These are phyloP conservation scores for Galerina marginata DNA, from an alignment of 768 basidiomycete genomes.

Conservation along the genomic window DNA sequence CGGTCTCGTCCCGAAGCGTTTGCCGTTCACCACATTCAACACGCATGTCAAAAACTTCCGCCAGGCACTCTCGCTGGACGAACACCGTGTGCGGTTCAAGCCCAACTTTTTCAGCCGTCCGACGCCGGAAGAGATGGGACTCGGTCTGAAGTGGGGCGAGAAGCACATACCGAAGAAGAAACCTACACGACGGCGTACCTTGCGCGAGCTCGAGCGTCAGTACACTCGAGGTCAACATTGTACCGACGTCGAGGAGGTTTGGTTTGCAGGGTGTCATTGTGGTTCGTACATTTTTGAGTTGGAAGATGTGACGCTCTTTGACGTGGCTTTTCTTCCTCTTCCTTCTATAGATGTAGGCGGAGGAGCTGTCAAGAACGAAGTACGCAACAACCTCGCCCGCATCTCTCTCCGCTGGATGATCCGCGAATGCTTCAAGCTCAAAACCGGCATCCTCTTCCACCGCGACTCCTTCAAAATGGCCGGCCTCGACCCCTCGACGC, in stretches of 20 bases:
- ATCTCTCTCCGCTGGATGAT: slow-evolving; percentile 83
- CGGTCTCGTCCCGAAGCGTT: slow-evolving; percentile 64
- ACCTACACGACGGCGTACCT: slow-evolving; percentile 31
- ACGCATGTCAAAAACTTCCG: slow-evolving; percentile 67
- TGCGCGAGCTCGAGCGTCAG: slow-evolving; percentile 46
- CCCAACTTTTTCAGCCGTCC: slow-evolving; percentile 52
- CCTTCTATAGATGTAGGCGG: slow-evolving; percentile 77
- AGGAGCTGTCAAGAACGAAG: slow-evolving; percentile 64
- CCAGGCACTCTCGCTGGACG: slow-evolving; percentile 74
- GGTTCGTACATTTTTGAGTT: slow-evolving; percentile 43
- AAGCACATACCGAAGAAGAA: slow-evolving; percentile 42
- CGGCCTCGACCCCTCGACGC: slow-evolving; percentile 50
- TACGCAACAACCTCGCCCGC: slow-evolving; percentile 64
- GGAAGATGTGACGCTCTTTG: neutral
- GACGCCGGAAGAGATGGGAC: slow-evolving; percentile 41
- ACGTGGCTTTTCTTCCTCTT: neutral
- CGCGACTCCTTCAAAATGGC: slow-evolving; percentile 47
- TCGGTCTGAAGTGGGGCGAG: slow-evolving; percentile 56
- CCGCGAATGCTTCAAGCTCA: slow-evolving; percentile 60
- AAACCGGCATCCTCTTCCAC: slow-evolving; percentile 67
- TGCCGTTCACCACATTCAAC: slow-evolving; percentile 72
- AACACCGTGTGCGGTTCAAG: slow-evolving; percentile 65
- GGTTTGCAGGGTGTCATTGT: slow-evolving; percentile 79
- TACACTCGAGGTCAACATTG: slow-evolving; percentile 39
- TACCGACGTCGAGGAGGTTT: slow-evolving; percentile 78